Base-by-base conservation (phyloP, 1,284 basidiomycete genomes). In the Uromyces viciae-fabae region DNA sequence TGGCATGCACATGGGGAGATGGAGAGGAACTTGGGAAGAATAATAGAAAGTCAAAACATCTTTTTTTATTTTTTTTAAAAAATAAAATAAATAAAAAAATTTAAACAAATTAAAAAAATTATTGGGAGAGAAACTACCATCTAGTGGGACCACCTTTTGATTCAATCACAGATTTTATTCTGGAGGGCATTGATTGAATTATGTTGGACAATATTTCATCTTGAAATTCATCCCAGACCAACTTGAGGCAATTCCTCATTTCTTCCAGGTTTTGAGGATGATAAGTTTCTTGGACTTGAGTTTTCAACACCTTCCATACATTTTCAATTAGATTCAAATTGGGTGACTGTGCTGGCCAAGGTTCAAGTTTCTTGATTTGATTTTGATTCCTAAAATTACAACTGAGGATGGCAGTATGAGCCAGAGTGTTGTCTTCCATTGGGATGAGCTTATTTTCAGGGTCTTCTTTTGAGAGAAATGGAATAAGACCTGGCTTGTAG, bases 281-380 rank as follows among this genome's bases (percentile, higher is more conserved):
- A 33, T 77, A 43, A n/a, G 25, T 22, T n/a, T 77, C 40, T 14
- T 31, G 33, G n/a, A 77, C 49, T 33, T 36, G 19, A 11, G 60
- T 49, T 52, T 77, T 77, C 28, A 77, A 33, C 19, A 68, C 43
- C 31, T 77, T 66, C 62, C 75, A 77, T 2, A 68, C 40, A 56
- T 77, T 77, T 31, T 77, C 46, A 40, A 69, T 77, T 40, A 64
- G 75, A 33, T 77, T 66, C 28, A 77, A 49, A n/a, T n/a, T n/a
- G n/a, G n/a, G n/a, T n/a, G n/a, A n/a, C n/a, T n/a, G n/a, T n/a
- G n/a, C n/a, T 68, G 42, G 75, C 49, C 64, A 56, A 11, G 36
- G 3, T 31, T 36, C 38, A 22, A 49, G n/a, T 31, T 76, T 76
- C 38, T 46, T 31, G 2, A 76, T 58, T n/a, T 36, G 22, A 11